Conservation (phyloP, 495 filamentous ascomycete species). For the Geopyxis carbonaria region DNA sequence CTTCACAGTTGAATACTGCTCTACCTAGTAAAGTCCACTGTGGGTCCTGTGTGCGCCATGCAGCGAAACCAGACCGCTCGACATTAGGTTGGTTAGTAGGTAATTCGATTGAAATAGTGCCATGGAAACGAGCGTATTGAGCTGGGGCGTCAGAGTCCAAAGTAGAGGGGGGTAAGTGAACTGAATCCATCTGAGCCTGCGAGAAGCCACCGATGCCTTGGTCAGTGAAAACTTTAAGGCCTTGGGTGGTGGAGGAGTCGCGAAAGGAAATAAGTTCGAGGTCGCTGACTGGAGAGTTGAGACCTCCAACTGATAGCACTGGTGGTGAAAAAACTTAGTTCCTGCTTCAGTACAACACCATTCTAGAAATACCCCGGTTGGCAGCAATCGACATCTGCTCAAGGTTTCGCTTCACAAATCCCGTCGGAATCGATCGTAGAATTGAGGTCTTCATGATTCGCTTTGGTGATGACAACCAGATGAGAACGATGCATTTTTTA, state of each 20-base stretch:
- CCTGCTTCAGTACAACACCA: conserved; percentile 1
- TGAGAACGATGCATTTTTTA: too few species aligned
- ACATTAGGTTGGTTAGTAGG: conserved; percentile 54
- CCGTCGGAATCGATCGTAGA: too few species aligned
- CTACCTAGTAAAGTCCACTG: conserved; percentile 58
- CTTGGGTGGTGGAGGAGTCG: conserved; percentile 34
- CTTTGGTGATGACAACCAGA: too few species aligned
- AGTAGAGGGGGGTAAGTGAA: conserved; percentile 29
- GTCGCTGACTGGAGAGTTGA: conserved; percentile 38
- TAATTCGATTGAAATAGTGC: conserved; percentile 70
- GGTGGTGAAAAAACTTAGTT: conserved; percentile 16
- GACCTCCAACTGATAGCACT: conserved; percentile 35
- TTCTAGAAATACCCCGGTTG: conserved; percentile 33
- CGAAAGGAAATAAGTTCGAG: conserved; percentile 49
- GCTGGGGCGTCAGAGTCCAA: conserved; percentile 14
- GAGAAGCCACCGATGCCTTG: conserved; percentile 74
- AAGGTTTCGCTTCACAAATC: conserved; percentile 46
- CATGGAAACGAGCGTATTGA: conserved; percentile 61
- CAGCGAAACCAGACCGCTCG: conserved; percentile 67
- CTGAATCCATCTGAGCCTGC: conserved; percentile 49
- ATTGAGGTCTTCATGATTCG: too few species aligned
- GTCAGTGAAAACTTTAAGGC: conserved; percentile 71
- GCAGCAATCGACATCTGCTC: conserved; percentile 48
- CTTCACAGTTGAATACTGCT: conserved; percentile 71
- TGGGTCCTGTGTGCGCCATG: conserved; percentile 55